A percentile compares a stretch with the other conserved stretches of the same genome.
These are phyloP conservation scores for Naganishia onofrii DNA, from an alignment of 768 basidiomycete species.

Conservation along the genomic window DNA sequence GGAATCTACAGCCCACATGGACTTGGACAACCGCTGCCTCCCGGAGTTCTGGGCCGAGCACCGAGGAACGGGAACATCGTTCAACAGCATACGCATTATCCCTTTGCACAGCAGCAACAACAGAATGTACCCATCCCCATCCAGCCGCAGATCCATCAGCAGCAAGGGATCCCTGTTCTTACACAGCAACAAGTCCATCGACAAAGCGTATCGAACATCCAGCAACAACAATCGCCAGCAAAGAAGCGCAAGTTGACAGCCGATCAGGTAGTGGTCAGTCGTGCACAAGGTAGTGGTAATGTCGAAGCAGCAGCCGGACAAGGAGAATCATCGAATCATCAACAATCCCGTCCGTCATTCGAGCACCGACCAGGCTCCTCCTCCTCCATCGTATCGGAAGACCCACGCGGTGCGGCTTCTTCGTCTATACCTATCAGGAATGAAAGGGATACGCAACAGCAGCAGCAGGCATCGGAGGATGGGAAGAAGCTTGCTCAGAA, in stretches of 20 bases:
- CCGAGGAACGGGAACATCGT: constrained; percentile 18
- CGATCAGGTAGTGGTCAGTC: background rate
- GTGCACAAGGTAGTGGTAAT: background rate
- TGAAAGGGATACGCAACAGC: background rate
- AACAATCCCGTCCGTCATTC: background rate
- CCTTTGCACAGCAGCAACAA: constrained; percentile 4
- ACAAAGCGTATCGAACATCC: background rate
- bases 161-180: background rate
- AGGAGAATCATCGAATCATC: background rate
- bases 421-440: background rate
- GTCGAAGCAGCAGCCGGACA: background rate
- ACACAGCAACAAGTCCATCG: background rate
- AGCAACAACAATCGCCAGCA: background rate
- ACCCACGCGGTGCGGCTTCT: background rate
- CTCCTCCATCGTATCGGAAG: constrained; percentile 13
- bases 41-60: constrained; percentile 6
- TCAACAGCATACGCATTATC: constrained; percentile 23
- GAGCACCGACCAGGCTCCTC: constrained; percentile 11
- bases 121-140: constrained; percentile 1
- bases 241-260: background rate
- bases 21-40: constrained; percentile 12
- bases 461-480: constrained; percentile 2
- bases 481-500: constrained; percentile 15
- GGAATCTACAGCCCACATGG: constrained; percentile 10
- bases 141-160: background rate